These are phyloP conservation scores for Mesotaenium endlicherianum DNA, from an alignment of 139 green algal genomes.

Conservation along the genomic window DNA sequence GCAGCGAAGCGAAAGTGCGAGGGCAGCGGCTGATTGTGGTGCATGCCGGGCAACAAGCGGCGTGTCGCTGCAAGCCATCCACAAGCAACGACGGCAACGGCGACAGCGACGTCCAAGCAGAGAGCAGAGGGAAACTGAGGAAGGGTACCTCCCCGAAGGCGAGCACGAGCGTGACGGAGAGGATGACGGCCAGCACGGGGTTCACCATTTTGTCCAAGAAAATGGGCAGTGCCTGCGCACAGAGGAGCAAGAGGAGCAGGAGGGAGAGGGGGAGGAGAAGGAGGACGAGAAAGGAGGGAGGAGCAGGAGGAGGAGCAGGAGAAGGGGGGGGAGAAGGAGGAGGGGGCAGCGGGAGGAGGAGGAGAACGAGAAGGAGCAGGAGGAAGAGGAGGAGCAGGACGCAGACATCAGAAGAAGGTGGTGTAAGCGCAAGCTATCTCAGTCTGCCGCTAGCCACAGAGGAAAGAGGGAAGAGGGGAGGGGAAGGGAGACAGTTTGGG, in stretches of 20 bases:
- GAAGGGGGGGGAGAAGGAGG: not conserved
- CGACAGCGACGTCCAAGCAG: not conserved
- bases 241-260: not conserved
- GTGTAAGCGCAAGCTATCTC: no score
- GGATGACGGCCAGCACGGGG: slow-evolving; percentile 24
- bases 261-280: not conserved
- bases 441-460: no score
- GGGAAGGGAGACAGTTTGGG: no score
- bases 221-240: slow-evolving; percentile 22
- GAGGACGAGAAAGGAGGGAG: not conserved
- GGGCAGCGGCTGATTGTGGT: no score
- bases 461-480: no score
- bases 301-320: slow-evolving; percentile 11
- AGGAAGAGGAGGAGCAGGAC: not conserved
- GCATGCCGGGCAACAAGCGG: not conserved
- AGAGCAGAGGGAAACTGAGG: not conserved
- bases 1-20: no score
- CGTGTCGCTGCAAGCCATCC: not conserved
- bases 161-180: slow-evolving; percentile 61
- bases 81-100: not conserved
- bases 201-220: slow-evolving; percentile 36
- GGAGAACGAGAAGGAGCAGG: not conserved
- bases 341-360: not conserved
- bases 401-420: not conserved
- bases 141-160: slow-evolving; percentile 89